These are phyloP conservation scores for Paramecium biaurelia DNA, from an alignment of 73 alveolate species.

Conservation along the genomic window DNA sequence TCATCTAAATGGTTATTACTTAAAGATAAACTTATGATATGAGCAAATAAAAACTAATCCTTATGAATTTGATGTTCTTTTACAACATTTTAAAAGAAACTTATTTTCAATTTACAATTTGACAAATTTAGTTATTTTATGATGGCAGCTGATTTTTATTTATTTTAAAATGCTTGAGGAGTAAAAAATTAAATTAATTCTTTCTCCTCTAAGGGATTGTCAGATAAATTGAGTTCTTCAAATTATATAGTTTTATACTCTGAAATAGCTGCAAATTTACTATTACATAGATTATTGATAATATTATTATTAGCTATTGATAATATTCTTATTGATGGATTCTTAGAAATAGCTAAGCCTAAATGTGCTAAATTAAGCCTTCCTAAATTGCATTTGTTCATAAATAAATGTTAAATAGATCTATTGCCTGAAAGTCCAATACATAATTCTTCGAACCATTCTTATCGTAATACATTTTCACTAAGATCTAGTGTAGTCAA, in stretches of 20 bases:
- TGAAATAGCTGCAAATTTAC: neutral
- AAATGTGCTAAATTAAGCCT: neutral
- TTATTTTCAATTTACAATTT: neutral
- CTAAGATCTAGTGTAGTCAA: neutral
- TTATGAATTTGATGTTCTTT: neutral
- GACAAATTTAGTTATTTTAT: neutral
- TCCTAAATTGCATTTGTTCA: conserved; percentile 10
- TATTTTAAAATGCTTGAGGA: neutral
- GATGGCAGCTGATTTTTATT: neutral
- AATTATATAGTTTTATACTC: neutral
- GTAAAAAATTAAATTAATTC: neutral
- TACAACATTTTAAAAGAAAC: neutral
- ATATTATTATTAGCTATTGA: neutral
- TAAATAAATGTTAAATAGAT: neutral
- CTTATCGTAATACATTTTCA: neutral
- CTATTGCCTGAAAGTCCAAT: neutral
- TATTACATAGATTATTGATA: neutral
- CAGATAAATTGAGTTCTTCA: neutral
- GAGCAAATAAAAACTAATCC: neutral
- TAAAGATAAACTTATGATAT: neutral
- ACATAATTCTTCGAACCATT: neutral
- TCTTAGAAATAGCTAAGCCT: neutral
- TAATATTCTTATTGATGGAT: neutral
- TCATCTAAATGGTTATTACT: neutral
- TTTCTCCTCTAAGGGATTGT: neutral